Evolutionary conservation across 495 filamentous ascomycete genomes (phyloP), one percentile per base, ranked within the genome.

Genomic region (Penicillium pancosmium): DNA sequence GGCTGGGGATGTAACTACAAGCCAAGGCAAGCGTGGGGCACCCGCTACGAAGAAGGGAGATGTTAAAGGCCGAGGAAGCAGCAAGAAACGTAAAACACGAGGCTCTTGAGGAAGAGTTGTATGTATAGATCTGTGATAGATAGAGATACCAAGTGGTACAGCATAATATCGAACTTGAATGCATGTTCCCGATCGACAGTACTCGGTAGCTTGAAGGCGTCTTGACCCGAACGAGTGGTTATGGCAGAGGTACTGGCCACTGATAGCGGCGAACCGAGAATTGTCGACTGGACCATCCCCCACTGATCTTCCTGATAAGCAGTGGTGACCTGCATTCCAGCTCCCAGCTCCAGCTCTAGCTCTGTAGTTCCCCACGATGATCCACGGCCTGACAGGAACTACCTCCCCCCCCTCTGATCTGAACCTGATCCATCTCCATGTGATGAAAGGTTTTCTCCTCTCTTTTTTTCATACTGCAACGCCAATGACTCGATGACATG

Each of bases 281-380:
- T 46, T 21, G 13, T 19, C 4, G 15, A 4, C 4, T 13, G 41
- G 16, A 3, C 3, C n/a, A 57, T 54, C 41, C 18, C 54, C 57
- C 62, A 57, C 57, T 21, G 62, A 60, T 55, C 64, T 23, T 43
- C 60, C 54, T 43, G 57, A 66, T 66, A 63, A 63, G 64, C 63
- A 60, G 59, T 56, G 57, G 44, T 38, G 9, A 5, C 57, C 52
- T 41, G 51, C 60, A 61, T 61, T 50, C 54, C 54, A 31, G 23
- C 43, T 11, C 12, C 34, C 34, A 52, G 35, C 53, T 47, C 50
- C 16, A 19, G 44, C 9, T 16, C 21, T 4, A 16, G 43, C 10
- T 21, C 41, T 16, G 41, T 21, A 21, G 6, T 27, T 23, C 44
- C 10, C 16, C 44, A 19, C 16, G 44, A 19, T 2, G 16, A 11